Conservation (phyloP, 2,329 filamentous ascomycete species). For the Fusarium bulbicola region DNA sequence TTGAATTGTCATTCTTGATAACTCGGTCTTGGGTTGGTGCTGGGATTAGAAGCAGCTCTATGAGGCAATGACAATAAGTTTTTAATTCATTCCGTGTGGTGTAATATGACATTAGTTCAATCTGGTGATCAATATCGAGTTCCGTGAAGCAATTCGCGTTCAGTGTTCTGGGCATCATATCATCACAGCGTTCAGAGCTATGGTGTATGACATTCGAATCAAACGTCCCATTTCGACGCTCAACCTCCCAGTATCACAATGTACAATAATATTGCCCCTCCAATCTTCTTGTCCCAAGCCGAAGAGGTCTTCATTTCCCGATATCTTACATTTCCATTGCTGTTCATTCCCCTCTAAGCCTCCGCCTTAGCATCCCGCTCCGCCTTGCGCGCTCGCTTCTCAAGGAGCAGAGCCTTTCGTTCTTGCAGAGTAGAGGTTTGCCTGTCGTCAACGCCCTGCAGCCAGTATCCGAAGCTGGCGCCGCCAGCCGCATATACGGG, state of each 20-base stretch:
- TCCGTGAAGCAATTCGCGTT: neutral
- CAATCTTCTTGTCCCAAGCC: conserved; percentile 2
- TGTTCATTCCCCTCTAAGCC: conserved; percentile 28
- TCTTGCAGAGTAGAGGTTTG: conserved; percentile 81
- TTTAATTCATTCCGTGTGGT: neutral
- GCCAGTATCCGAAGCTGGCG: conserved; percentile 95
- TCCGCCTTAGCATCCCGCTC: conserved; percentile 48
- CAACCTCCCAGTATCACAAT: conserved; percentile 39
- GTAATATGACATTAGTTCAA: neutral
- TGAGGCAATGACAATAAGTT: conserved; percentile 15
- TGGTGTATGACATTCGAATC: conserved; percentile 27
- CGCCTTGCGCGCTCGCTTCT: conserved; percentile 82
- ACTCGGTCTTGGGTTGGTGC: conserved; percentile 8
- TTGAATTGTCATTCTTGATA: neutral
- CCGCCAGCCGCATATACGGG: conserved; percentile 87
- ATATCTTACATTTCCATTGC: conserved; percentile 14
- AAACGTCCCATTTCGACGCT: conserved; percentile 41
- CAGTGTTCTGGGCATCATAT: neutral
- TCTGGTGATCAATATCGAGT: neutral
- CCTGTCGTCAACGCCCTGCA: conserved; percentile 86
- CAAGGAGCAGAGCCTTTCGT: conserved; percentile 81
- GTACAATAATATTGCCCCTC: conserved; percentile 32
- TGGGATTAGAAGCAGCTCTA: conserved; percentile 9
- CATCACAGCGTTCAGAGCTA: conserved; percentile 20
- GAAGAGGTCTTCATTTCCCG: conserved; percentile 14